These are phyloP conservation scores for Ceraceosorus guamensis DNA, from an alignment of 1,284 basidiomycete species.

Conservation along the genomic window DNA sequence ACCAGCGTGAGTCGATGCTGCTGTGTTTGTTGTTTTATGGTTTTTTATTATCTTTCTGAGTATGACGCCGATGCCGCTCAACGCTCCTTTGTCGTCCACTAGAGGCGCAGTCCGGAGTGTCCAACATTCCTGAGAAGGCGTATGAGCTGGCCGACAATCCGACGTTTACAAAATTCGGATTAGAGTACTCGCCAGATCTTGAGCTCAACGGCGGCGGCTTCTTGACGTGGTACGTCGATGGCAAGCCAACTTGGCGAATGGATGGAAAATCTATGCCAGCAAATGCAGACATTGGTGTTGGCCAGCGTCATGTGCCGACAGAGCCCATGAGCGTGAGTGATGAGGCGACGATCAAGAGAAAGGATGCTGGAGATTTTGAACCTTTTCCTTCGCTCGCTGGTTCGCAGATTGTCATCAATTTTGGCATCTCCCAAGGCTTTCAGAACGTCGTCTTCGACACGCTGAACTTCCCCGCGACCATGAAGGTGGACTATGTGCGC, in stretches of 20 bases:
- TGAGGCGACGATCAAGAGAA: too few relatives aligned
- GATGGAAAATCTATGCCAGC: slow-evolving; percentile 23
- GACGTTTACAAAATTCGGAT: slow-evolving; percentile 31
- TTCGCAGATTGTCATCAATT: slow-evolving; percentile 14
- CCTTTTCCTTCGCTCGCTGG: too few relatives aligned
- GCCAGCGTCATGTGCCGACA: slow-evolving; percentile 31
- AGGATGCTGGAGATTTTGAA: too few relatives aligned
- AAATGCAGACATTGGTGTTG: slow-evolving; percentile 21
- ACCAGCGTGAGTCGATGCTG: too few relatives aligned
- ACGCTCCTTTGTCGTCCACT: too few relatives aligned
- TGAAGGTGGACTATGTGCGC: slow-evolving; percentile 37
- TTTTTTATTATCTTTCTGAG: too few relatives aligned
- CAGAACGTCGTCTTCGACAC: slow-evolving; percentile 30
- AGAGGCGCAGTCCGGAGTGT: slow-evolving; percentile 42
- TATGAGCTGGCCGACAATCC: slow-evolving; percentile 10
- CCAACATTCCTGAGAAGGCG: slow-evolving; percentile 30
- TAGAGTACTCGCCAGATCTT: slow-evolving; percentile 45
- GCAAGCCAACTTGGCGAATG: slow-evolving; percentile 40
- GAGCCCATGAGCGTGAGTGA: slow-evolving; percentile 44
- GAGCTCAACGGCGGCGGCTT: slow-evolving; percentile 31
- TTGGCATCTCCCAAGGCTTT: slow-evolving; percentile 38
- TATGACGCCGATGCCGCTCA: too few relatives aligned
- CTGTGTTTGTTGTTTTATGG: too few relatives aligned
- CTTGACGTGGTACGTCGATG: slow-evolving; percentile 43
- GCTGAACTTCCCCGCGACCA: slow-evolving; percentile 30